Evolutionary conservation across 2,329 filamentous ascomycete species (phyloP).

Genomic region (Furcasterigmium furcatum): DNA sequence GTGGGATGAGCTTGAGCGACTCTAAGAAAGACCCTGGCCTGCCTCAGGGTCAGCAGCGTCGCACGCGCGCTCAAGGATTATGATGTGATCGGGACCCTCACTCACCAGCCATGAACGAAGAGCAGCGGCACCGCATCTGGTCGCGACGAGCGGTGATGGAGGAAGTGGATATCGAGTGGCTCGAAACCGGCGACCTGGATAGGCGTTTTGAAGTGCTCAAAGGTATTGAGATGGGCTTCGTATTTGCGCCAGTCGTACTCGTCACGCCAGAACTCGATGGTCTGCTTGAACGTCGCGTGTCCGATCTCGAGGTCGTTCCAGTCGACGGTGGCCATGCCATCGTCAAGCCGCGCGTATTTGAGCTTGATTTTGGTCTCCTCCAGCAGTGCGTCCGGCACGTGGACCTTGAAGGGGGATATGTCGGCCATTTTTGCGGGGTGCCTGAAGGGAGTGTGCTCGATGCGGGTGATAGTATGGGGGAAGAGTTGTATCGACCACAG

Average conservation of each 20-base stretch:
- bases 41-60: background rate
- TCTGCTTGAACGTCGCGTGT: background rate
- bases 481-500: too few relatives aligned
- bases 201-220: background rate
- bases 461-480: too few relatives aligned
- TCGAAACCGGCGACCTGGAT: background rate
- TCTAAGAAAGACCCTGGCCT: conserved; percentile 35
- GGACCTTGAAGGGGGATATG: background rate
- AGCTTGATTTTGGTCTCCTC: conserved; percentile 1
- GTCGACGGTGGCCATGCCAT: background rate
- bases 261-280: background rate
- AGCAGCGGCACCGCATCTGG: conserved; percentile 33
- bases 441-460: too few relatives aligned
- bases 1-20: conserved; percentile 26
- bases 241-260: background rate
- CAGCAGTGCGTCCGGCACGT: background rate
- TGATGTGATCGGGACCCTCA: too few relatives aligned
- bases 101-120: conserved; percentile 36
- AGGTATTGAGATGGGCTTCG: background rate
- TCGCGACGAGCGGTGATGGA: conserved; percentile 18
- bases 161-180: conserved; percentile 19
- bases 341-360: background rate
- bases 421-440: background rate
- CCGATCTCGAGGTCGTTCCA: conserved; percentile 1
- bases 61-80: too few relatives aligned